These are phyloP conservation scores for Pestalotiopsis sp. DNA, from an alignment of 2,329 filamentous ascomycete species.

Conservation along the genomic window DNA sequence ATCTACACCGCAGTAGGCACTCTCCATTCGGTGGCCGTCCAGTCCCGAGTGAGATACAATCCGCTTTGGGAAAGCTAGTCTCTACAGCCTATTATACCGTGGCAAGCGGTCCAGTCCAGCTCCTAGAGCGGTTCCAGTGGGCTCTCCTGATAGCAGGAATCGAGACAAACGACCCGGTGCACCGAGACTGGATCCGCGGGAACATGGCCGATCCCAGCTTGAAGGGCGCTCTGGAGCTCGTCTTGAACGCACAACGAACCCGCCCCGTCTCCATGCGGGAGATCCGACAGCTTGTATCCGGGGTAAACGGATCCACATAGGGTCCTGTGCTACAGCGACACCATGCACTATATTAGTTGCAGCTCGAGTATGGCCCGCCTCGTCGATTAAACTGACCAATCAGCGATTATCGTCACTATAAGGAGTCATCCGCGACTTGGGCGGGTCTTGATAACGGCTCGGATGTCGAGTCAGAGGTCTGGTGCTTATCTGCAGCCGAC, in stretches of 20 bases:
- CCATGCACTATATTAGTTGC: not conserved
- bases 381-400: constrained; percentile 10
- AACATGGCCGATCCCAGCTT: constrained; percentile 1
- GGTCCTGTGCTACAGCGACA: not conserved
- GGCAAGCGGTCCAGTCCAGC: constrained; percentile 5
- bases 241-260: not conserved
- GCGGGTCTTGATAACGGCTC: constrained; percentile 1
- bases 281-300: constrained; percentile 5
- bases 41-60: not conserved
- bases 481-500: not conserved
- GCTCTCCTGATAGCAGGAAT: constrained; percentile 1
- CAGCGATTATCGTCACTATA: not conserved
- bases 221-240: not conserved
- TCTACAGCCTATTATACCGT: constrained; percentile 2
- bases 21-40: constrained; percentile 2
- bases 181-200: constrained; percentile 1
- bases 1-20: not conserved
- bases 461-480: not conserved
- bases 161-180: not conserved
- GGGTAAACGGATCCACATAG: not conserved
- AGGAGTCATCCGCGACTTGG: not conserved
- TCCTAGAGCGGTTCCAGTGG: constrained; percentile 2
- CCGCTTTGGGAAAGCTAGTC: not conserved
- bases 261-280: not conserved
- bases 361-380: not conserved